Percentiles rank a stretch among this genome's conserved stretches.
Evolutionary conservation across 2,329 filamentous ascomycete species (phyloP).

Genomic region (Epichloe coenophiala): DNA sequence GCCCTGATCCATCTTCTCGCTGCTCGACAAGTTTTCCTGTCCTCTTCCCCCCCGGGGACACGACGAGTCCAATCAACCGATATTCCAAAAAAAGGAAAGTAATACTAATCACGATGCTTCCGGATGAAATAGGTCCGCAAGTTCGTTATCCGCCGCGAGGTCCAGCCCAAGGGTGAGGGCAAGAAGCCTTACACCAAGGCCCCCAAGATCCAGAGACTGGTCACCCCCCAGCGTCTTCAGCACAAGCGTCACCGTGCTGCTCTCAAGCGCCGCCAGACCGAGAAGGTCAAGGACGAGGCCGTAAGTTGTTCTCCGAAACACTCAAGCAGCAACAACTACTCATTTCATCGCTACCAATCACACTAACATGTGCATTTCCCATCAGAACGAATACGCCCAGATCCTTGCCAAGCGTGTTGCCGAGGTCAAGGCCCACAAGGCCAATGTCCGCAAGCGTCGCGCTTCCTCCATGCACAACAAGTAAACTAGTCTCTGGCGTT

Average conservation of each 20-base stretch:
- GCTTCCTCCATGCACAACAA: conserved; percentile 94
- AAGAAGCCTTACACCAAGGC: conserved; percentile 99
- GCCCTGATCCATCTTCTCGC: not conserved
- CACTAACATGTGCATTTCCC: conserved; percentile 15
- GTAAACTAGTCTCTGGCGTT: conserved; percentile 37
- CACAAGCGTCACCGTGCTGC: conserved; percentile 98
- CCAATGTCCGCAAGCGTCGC: conserved; percentile 90
- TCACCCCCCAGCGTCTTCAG: conserved; percentile 97
- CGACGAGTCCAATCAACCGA: conserved; percentile 8
- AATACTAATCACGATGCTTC: conserved; percentile 22
- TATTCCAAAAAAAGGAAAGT: not conserved
- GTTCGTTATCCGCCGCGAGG: conserved; percentile 98
- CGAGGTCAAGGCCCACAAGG: conserved; percentile 90
- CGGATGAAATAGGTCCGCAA: conserved; percentile 67
- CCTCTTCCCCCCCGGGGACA: conserved; percentile 6
- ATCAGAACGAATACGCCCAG: conserved; percentile 89
- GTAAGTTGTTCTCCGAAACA: conserved; percentile 43
- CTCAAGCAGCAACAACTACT: not conserved
- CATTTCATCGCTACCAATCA: conserved; percentile 14
- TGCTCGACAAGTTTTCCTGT: not conserved
- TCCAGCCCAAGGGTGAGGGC: conserved; percentile 93
- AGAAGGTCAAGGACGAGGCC: conserved; percentile 97
- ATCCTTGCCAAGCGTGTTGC: conserved; percentile 92
- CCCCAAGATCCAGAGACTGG: conserved; percentile 98
- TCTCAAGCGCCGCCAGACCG: conserved; percentile 94